Base-by-base conservation (phyloP, 2,329 filamentous ascomycete genomes). In the Pestalotiopsis fici region DNA sequence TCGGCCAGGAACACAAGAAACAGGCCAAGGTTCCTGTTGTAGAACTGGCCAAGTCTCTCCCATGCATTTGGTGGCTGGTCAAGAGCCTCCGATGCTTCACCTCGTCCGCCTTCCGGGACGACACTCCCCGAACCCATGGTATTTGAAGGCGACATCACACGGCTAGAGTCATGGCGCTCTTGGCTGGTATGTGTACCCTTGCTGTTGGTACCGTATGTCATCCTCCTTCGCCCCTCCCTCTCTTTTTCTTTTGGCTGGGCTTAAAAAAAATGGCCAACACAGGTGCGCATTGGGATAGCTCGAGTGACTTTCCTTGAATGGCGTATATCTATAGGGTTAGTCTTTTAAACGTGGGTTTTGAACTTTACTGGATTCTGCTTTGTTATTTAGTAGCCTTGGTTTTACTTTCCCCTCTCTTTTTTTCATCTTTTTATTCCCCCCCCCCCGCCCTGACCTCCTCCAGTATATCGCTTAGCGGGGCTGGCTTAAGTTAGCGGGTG, bases 1-100 rank as follows among this genome's bases (percentile, higher is more conserved):
- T 83, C 80, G 0, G 80, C 81, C 9, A 78, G 15, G 57, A 83
- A 81, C 0, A 83, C 78, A 18, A 82, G 75, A 9, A 82, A 76
- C 0, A 83, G 66, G 0, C 81, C 81, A 2, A 83, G 69, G 21
- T 83, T 83, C 47, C 69, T 82, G 78, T 77, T 82, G 78, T 74
- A 82, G 13, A 93, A 91, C 3, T 47, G 66, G 23, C 65, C 70
- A 3, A 74, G 47, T 57, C 61, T 59, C 55, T 69, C 67, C 66
- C 69, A 66, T 43, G 59, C 61, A 9, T 67, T 69, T 21, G 27
- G 12, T 11, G 57, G 57, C 28, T 35, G 25, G 28, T 37, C 31
- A n/a, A 37, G n/a, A 11, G 11, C 28, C 18, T 21, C 57, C 5
- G 18, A 15, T 9, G 13, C 28, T n/a, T 60, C 57, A 23, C 21